These are phyloP conservation scores for Termitomyces sp. DNA, from an alignment of 768 basidiomycete genomes.

Conservation along the genomic window DNA sequence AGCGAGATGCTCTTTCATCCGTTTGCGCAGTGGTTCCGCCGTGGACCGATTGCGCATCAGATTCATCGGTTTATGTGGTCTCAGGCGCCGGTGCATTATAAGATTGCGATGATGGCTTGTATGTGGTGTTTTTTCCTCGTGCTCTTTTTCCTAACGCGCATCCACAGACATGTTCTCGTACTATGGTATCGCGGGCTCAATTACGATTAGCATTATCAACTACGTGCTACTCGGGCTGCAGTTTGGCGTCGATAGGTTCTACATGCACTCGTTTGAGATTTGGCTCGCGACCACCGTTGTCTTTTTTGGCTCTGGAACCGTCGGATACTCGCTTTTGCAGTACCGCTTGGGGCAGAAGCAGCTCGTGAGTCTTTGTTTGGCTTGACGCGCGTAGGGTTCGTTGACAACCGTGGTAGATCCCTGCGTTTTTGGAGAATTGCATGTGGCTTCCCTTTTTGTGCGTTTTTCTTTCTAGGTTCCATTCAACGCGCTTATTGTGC, in stretches of 20 bases:
- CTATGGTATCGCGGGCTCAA: slow-evolving; percentile 61
- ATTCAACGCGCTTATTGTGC: too few relatives aligned
- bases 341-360: slow-evolving; percentile 61
- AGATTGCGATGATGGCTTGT: slow-evolving; percentile 73
- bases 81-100: slow-evolving; percentile 72
- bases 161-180: slow-evolving; percentile 51
- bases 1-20: slow-evolving; percentile 82
- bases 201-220: slow-evolving; percentile 65
- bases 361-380: slow-evolving; percentile 29
- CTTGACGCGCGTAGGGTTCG: too few relatives aligned
- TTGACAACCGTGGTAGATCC: slow-evolving; percentile 24
- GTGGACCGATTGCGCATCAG: slow-evolving; percentile 73
- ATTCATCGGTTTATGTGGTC: slow-evolving; percentile 77
- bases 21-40: slow-evolving; percentile 64
- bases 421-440: slow-evolving; percentile 50
- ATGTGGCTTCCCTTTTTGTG: slow-evolving; percentile 75
- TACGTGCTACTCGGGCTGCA: slow-evolving; percentile 71
- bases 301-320: slow-evolving; percentile 68
- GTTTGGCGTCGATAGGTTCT: slow-evolving; percentile 69
- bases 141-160: not conserved
- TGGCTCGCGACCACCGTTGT: slow-evolving; percentile 75
- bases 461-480: slow-evolving; percentile 16
- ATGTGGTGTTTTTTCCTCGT: slow-evolving; percentile 13
- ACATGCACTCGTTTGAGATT: slow-evolving; percentile 77
- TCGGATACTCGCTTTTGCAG: slow-evolving; percentile 68